Conservation (phyloP, 2,329 filamentous ascomycete genomes). For the Didymella segeticola region DNA sequence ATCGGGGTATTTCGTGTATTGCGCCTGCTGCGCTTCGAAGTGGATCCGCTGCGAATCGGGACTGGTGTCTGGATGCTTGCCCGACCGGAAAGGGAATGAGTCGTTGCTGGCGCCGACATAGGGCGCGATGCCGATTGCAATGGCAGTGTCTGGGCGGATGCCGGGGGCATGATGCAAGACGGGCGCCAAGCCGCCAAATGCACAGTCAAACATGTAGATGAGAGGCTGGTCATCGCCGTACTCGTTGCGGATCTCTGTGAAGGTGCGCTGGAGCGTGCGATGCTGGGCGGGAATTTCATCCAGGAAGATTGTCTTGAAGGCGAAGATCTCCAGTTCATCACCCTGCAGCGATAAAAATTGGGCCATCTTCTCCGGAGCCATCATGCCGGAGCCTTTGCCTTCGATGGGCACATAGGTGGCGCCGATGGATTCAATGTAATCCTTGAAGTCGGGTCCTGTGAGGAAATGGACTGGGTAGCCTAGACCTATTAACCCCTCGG, state of each 20-base stretch:
- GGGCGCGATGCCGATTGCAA: constrained; percentile 50
- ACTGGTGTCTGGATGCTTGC: constrained; percentile 17
- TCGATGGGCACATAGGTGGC: constrained; percentile 16
- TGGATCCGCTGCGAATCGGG: constrained; percentile 12
- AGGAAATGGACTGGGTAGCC: constrained; percentile 55
- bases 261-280: constrained; percentile 42
- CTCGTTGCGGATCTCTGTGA: constrained; percentile 32
- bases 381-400: constrained; percentile 15
- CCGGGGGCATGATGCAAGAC: constrained; percentile 44
- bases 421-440: constrained; percentile 32
- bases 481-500: constrained; percentile 46
- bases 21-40: constrained; percentile 11
- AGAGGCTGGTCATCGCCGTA: constrained; percentile 48
- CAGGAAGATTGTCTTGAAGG: constrained; percentile 47
- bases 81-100: constrained; percentile 21
- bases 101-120: constrained; percentile 19
- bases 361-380: constrained; percentile 24
- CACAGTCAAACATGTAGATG: constrained; percentile 53
- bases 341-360: constrained; percentile 31
- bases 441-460: constrained; percentile 46
- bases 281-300: constrained; percentile 44
- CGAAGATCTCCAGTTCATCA: constrained; percentile 40
- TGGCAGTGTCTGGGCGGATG: constrained; percentile 45
- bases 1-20: constrained; percentile 7
- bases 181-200: constrained; percentile 45